phyloP scores from a whole-genome alignment of 2,329 filamentous ascomycete genomes.

The Penicillium sp. region DNA sequence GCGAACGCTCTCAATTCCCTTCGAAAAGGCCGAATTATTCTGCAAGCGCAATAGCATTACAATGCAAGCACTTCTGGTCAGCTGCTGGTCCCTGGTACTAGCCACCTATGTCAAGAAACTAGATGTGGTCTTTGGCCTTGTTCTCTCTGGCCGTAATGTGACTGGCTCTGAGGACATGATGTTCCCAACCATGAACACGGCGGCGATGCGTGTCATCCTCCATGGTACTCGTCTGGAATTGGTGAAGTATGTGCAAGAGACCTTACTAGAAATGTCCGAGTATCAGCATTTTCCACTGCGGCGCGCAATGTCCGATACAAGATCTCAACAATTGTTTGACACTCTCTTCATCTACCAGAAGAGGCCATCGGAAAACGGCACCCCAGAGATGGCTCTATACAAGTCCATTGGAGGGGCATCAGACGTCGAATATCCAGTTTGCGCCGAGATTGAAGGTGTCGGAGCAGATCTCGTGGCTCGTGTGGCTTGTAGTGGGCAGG shows the following conservation, averaged over 20 bases:
- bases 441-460: slow-evolving; percentile 72
- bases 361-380: slow-evolving; percentile 36
- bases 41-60: slow-evolving; percentile 69
- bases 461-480: slow-evolving; percentile 64
- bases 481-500: slow-evolving; percentile 63
- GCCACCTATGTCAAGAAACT: slow-evolving; percentile 62
- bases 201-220: slow-evolving; percentile 69
- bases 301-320: slow-evolving; percentile 57
- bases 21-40: slow-evolving; percentile 52
- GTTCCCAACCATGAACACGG: slow-evolving; percentile 92
- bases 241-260: slow-evolving; percentile 70
- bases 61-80: slow-evolving; percentile 71
- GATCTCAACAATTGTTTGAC: slow-evolving; percentile 56
- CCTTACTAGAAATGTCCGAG: slow-evolving; percentile 62
- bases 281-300: slow-evolving; percentile 77
- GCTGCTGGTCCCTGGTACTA: slow-evolving; percentile 71
- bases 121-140: slow-evolving; percentile 77
- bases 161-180: slow-evolving; percentile 65
- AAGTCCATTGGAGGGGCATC: slow-evolving; percentile 63
- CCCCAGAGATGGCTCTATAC: slow-evolving; percentile 48
- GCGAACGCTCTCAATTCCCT: slow-evolving; percentile 29
- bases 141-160: slow-evolving; percentile 80
- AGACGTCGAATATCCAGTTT: slow-evolving; percentile 76
- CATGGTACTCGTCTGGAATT: slow-evolving; percentile 66
- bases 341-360: slow-evolving; percentile 67